Base-by-base conservation (phyloP, 2,329 filamentous ascomycete genomes). In the Epichloe gansuensis region DNA sequence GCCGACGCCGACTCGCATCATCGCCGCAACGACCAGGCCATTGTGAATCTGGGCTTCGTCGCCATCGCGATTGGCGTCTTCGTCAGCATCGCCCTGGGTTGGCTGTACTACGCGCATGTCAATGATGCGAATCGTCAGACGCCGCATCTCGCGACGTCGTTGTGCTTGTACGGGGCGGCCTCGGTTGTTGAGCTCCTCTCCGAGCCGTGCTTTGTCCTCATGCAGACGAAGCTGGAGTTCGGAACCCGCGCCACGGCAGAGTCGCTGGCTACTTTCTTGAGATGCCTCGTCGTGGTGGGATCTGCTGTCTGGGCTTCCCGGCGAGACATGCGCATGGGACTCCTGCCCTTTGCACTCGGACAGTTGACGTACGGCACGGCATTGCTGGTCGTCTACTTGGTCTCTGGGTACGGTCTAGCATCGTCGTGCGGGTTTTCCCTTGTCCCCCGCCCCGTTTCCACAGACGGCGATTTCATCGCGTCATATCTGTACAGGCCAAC, bases 21-120 rank as follows among this genome's bases (percentile, higher is more conserved):
- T 21, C 13, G 45, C 45, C 58, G 64, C 40, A 74, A 73, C 53
- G 73, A 78, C 11, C 91, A 97, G 66, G 81, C 86, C 2, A 83
- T 91, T 43, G 79, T 97, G 67, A 98, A 98, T 62, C 74, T 95
- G 40, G 87, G 89, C 1, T 94, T 95, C 65, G 69, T 97, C 23
- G 80, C 89, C 23, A 74, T 94, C 13, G 64, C 74, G 0, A 72
- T 91, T 0, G 90, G 90, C 1, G 59, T 82, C 11, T 68, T 80
- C 0, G 76, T 89, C 36, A 80, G 85, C 1, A 64, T 78, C 13
- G 62, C 75, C 0, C 72, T 96, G 2, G 86, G 82, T 13, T 72
- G 75, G 63, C 72, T 84, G 51, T 96, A 94, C 67, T 70, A 85
- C 15, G 72, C 70, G 3, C 78, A 75, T 4, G 67, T 76, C 2